Evolutionary conservation across 371 early-diverging fungal species (phyloP).

Genomic region (Furculomyces boomerangus): DNA sequence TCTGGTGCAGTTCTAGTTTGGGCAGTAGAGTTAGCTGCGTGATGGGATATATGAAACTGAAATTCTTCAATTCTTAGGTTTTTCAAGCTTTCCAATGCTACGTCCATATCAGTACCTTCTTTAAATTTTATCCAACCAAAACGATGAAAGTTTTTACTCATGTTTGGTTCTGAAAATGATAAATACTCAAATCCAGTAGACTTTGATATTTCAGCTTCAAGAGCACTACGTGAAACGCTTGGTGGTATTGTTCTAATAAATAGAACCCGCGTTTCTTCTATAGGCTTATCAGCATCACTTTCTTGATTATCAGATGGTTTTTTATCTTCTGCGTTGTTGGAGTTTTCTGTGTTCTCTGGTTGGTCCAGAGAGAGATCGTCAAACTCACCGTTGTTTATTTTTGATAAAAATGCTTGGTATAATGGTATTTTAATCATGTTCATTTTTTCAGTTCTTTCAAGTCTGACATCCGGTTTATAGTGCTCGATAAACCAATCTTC

Average conservation of each 20-base stretch:
- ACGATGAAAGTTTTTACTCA: constrained; percentile 64
- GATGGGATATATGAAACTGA: constrained; percentile 48
- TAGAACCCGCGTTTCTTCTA: constrained; percentile 36
- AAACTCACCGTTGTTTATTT: constrained; percentile 46
- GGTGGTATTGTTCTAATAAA: constrained; percentile 73
- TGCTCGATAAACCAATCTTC: constrained; percentile 86
- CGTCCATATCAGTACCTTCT: constrained; percentile 57
- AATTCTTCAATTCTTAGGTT: constrained; percentile 50
- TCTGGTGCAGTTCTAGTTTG: constrained; percentile 41
- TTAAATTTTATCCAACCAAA: constrained; percentile 86
- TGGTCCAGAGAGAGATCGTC: constrained; percentile 26
- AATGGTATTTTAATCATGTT: constrained; percentile 31
- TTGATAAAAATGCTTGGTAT: constrained; percentile 35
- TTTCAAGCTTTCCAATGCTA: constrained; percentile 42
- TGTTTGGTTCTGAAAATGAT: constrained; percentile 74
- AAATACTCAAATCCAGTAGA: constrained; percentile 63
- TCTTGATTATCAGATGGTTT: constrained; percentile 15
- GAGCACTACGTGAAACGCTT: constrained; percentile 43
- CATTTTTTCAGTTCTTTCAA: constrained; percentile 47
- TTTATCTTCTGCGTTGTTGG: constrained; percentile 4
- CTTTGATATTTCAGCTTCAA: constrained; percentile 46
- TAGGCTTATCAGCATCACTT: constrained; percentile 6
- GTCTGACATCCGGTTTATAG: constrained; percentile 58
- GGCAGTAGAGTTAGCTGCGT: constrained; percentile 28
- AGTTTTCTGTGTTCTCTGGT: neutral